Base-by-base conservation (phyloP, 257 asterid genomes). In the Ballota nigra region DNA sequence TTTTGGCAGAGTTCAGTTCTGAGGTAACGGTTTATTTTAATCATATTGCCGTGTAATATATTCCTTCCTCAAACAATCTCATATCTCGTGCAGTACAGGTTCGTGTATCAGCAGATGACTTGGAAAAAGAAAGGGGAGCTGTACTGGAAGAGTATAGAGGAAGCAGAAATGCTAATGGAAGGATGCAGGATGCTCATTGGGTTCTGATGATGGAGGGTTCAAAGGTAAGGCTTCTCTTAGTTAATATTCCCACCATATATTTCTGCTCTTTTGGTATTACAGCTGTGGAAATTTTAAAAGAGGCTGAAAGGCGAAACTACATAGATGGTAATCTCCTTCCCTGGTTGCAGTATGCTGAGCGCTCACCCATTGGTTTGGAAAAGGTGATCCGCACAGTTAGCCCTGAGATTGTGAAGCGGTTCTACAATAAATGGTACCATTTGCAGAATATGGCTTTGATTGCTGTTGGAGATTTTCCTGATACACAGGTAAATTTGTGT, bases 161-260 rank as follows among this genome's bases (percentile, higher is more conserved):
- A 74, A 88, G 80, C 79, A 83, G 96, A 73, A 92, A 92, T 69
- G 98, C 98, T 41, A 83, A 79, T 79, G 98, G 98, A 66, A 86
- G 98, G 85, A 90, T 92, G 97, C 98, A 92, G 86, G 97, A 92
- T 38, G 97, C 97, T 9, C 95, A 90, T 71, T 92, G 97, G 97
- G 81, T 77, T 73, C 89, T 92, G 66, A 84, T 92, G 98, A 92
- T 92, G 98, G 97, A 92, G 78, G 98, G 97, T 83, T 92, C 98
- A 60, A 88, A 87, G 83, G 97, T 92, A 82, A 80, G 55, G 63
- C 60, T 71, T 76, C 40, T 60, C 43, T 59, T 68, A 51, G 43
- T 38, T 75, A 18, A 49, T 65, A 28, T 18, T 66, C 59, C 47
- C 38, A 38, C 40, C 64, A 66, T 55, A 13, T 40, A 16, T 41